phyloP scores from a whole-genome alignment of 169 alveolate species.

The Besnoitia besnoiti region DNA sequence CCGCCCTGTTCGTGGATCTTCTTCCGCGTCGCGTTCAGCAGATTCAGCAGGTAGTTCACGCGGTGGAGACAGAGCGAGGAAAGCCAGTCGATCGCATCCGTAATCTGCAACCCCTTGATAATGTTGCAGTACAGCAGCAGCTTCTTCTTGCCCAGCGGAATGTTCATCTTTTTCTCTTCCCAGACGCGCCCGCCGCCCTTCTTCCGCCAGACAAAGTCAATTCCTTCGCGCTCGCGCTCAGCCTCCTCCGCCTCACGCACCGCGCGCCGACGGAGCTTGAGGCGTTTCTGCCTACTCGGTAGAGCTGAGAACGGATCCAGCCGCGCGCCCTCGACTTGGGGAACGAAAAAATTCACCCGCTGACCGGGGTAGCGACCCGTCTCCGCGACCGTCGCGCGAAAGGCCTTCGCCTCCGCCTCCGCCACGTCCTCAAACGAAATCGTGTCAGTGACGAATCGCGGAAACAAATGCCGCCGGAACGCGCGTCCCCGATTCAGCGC shows the following conservation, averaged over 20 bases:
- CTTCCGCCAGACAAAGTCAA: neutral
- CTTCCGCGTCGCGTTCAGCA: slow-evolving; percentile 13
- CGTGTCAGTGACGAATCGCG: slow-evolving; percentile 14
- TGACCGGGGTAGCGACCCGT: neutral
- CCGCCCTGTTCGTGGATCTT: slow-evolving; percentile 47
- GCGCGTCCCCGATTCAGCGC: neutral
- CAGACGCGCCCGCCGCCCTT: slow-evolving; percentile 55
- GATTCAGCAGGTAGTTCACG: slow-evolving; percentile 15
- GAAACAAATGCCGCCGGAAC: slow-evolving; percentile 20
- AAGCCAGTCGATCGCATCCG: slow-evolving; percentile 60
- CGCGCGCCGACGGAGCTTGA: neutral
- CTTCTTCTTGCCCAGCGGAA: slow-evolving; percentile 52
- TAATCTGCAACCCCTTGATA: slow-evolving; percentile 31
- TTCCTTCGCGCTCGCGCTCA: neutral
- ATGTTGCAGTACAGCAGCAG: slow-evolving; percentile 46
- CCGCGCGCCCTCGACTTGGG: slow-evolving; percentile 22
- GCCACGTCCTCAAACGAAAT: neutral
- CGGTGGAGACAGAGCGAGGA: slow-evolving; percentile 46
- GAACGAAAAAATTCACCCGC: neutral
- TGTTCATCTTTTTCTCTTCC: slow-evolving; percentile 25
- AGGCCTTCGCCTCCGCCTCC: neutral
- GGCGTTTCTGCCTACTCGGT: neutral
- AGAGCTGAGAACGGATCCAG: neutral
- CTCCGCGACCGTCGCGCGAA: neutral
- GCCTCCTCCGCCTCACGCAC: neutral